Conservation (phyloP, 805 yeast genomes). For the Yarrowia keelungensis region DNA sequence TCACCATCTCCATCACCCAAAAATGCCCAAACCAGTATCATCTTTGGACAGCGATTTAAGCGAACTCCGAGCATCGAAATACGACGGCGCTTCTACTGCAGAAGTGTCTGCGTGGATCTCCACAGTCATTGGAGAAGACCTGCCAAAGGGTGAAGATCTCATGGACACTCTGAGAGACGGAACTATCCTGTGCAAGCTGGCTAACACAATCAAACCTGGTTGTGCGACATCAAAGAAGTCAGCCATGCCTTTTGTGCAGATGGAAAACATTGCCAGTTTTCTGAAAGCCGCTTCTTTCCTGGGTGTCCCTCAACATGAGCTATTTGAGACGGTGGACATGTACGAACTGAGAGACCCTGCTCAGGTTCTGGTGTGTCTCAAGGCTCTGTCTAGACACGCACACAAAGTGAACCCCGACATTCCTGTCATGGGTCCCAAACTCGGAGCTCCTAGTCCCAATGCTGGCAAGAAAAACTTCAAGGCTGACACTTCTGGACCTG, state of each 20-base stretch:
- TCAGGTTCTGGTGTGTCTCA: constrained; percentile 75
- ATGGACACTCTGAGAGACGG: constrained; percentile 70
- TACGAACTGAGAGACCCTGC: constrained; percentile 78
- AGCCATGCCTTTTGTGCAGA: constrained; percentile 76
- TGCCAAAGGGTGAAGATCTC: constrained; percentile 54
- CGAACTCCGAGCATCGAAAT: constrained; percentile 21
- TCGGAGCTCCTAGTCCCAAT: constrained; percentile 57
- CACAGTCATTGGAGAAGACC: constrained; percentile 49
- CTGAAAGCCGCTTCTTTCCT: constrained; percentile 63
- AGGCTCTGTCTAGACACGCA: constrained; percentile 74
- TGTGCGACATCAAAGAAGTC: constrained; percentile 61
- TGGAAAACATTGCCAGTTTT: constrained; percentile 85
- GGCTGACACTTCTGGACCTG: constrained; percentile 60
- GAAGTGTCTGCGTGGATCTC: constrained; percentile 59
- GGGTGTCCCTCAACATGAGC: constrained; percentile 81
- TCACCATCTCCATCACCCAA: not conserved
- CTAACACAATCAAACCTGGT: constrained; percentile 53
- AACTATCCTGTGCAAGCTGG: constrained; percentile 57
- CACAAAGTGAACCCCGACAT: constrained; percentile 59
- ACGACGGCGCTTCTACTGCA: constrained; percentile 22
- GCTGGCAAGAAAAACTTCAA: constrained; percentile 54
- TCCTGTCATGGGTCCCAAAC: constrained; percentile 65
- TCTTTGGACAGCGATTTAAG: constrained; percentile 18
- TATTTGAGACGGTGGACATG: constrained; percentile 79
- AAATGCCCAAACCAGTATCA: constrained; percentile 9